phyloP scores from a whole-genome alignment of 805 yeast species.

The Saccharomyces mikatae region DNA sequence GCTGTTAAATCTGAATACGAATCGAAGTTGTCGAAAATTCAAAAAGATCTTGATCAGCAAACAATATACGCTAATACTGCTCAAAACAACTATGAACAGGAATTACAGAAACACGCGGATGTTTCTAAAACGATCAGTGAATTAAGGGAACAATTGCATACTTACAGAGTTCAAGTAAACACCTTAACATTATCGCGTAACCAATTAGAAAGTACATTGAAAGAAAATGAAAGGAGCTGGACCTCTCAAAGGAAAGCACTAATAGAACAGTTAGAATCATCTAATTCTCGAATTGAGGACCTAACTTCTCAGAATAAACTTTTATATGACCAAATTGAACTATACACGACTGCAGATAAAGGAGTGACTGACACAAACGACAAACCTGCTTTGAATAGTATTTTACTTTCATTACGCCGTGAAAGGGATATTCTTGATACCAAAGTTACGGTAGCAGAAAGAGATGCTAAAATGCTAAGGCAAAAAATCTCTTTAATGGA shows the following conservation, averaged over 20 bases:
- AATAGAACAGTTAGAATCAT: conserved; percentile 41
- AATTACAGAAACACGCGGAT: conserved; percentile 47
- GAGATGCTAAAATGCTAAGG: conserved; percentile 48
- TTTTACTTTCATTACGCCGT: conserved; percentile 56
- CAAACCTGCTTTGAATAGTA: conserved; percentile 30
- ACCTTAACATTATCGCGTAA: conserved; percentile 24
- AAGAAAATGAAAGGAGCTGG: conserved; percentile 38
- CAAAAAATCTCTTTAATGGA: conserved; percentile 41
- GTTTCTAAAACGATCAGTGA: conserved; percentile 36
- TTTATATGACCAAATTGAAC: conserved; percentile 60
- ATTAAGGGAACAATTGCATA: conserved; percentile 33
- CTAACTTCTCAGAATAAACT: conserved; percentile 60
- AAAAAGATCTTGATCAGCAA: conserved; percentile 38
- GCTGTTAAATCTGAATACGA: conserved; percentile 22
- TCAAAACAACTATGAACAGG: conserved; percentile 48
- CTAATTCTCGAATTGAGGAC: conserved; percentile 43
- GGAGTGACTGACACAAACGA: background rate
- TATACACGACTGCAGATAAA: conserved; percentile 17
- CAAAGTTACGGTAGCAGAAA: conserved; percentile 43
- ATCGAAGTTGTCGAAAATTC: conserved; percentile 25
- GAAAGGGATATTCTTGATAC: conserved; percentile 66
- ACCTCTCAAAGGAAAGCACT: conserved; percentile 34
- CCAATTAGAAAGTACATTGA: conserved; percentile 29
- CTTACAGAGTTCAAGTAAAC: conserved; percentile 23
- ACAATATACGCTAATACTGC: conserved; percentile 39